Evolutionary conservation across 768 basidiomycete genomes (phyloP), one percentile per base, ranked within the genome.

Genomic region (Leucocoprinus leucothites): DNA sequence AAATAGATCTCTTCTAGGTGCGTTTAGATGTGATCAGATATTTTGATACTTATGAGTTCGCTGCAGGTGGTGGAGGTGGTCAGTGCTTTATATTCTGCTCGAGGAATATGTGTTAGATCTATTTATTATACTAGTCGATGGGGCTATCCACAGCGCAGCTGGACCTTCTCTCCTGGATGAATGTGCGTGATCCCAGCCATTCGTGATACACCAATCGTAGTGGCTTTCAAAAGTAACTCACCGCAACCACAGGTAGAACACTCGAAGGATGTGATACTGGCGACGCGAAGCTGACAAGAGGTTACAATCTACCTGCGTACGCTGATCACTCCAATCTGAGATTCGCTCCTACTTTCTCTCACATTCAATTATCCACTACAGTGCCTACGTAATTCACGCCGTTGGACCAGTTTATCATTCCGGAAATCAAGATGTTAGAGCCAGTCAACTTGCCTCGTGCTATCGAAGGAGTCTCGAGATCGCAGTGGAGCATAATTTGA

Each of bases 81-180:
- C 61, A 58, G 79, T 67, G 36, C 26, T 9, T 40, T 45, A 21
- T 56, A 9, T 24, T 11, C 13, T 24, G 7, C 7, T 26, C 34
- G 19, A 13, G 11, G 3, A 21, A 6, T 3, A 19, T 6, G 0
- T 13, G 44, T 24, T 47, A 42, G 25, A 9, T 13, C 16, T 26
- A 35, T 41, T 35, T 24, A 48, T 22, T 24, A 5, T 26, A 51
- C 22, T 56, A 89, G 91, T 93, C 41, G 90, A 93, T 63, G 90
- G 90, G 2, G 89, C 88, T 1, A 92, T 94, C 43, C 91, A 93
- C 66, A 65, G 66, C 21, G 89, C 87, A 9, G 91, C 91, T 22
- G 91, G 91, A 9, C 76, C 69, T 3, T 71, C 77, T 48, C 76
- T 91, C 3, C 58, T 82, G 0, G 74, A 79, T 57, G 91, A 92